phyloP scores from a whole-genome alignment of 345 rosid species.

The Carallia pectinifolia region DNA sequence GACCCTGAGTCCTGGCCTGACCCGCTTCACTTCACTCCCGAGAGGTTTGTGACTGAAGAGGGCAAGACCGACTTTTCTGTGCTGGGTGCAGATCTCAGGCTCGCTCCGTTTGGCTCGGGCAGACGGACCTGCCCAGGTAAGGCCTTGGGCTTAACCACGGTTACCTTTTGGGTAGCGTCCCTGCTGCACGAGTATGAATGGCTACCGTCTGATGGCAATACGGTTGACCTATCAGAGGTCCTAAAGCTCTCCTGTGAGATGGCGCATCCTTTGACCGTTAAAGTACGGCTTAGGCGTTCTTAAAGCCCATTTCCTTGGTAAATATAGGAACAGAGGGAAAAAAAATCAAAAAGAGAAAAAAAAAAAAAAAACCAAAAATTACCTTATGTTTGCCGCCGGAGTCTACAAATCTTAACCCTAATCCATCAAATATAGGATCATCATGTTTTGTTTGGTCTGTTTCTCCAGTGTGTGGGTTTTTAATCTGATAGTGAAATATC shows the following conservation, averaged over 20 bases:
- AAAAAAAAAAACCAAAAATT: background rate
- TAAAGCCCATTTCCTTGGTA: background rate
- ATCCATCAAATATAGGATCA: background rate
- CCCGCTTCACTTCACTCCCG: constrained; percentile 67
- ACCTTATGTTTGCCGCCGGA: background rate
- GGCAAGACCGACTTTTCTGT: constrained; percentile 59
- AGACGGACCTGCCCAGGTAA: constrained; percentile 81
- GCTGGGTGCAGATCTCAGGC: constrained; percentile 73
- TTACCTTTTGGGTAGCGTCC: constrained; percentile 63
- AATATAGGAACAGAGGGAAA: background rate
- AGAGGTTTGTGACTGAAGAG: constrained; percentile 47
- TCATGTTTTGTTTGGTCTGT: background rate
- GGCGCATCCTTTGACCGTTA: constrained; percentile 54
- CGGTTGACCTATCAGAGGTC: constrained; percentile 61
- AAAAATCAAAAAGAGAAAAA: background rate
- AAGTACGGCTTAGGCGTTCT: constrained; percentile 34
- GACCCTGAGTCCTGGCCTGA: constrained; percentile 70
- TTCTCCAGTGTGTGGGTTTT: background rate
- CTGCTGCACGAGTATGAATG: constrained; percentile 70
- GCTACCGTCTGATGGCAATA: constrained; percentile 36
- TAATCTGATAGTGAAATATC: background rate
- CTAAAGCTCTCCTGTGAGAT: constrained; percentile 66
- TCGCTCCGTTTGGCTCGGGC: constrained; percentile 94
- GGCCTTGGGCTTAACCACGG: constrained; percentile 61
- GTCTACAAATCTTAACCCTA: background rate